Conservation (phyloP, 306 rosid species). For the Hippophae tibetana region DNA sequence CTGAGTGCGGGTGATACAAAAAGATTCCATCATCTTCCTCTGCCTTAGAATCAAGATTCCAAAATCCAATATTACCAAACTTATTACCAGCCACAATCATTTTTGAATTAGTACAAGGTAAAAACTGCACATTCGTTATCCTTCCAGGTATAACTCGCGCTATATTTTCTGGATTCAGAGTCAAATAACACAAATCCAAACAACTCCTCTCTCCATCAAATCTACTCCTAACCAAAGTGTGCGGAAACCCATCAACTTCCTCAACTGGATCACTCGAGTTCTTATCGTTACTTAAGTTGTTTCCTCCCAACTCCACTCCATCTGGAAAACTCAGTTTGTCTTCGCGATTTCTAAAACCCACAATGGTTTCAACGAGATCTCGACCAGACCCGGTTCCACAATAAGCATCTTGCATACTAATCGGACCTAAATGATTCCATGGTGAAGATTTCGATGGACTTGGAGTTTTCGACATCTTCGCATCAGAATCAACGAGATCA, state of each 20-base stretch:
- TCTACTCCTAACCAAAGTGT: conserved; percentile 5
- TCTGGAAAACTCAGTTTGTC: not conserved
- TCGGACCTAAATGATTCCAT: conserved; percentile 29
- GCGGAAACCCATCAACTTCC: not conserved
- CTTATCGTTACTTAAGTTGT: too few species aligned
- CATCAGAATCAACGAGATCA: conserved; percentile 12
- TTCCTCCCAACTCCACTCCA: conserved; percentile 3
- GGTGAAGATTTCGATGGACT: conserved; percentile 3
- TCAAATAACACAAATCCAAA: conserved; percentile 34
- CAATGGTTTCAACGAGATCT: conserved; percentile 29
- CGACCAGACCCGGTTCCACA: conserved; percentile 28
- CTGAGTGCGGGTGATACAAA: conserved; percentile 54
- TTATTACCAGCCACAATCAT: conserved; percentile 57
- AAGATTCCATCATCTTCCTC: conserved; percentile 30
- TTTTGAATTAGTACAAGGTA: conserved; percentile 45
- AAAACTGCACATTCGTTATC: conserved; percentile 39
- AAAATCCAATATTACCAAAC: conserved; percentile 70
- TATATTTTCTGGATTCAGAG: conserved; percentile 48
- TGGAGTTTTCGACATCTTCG: conserved; percentile 8
- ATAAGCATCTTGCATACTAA: conserved; percentile 38
- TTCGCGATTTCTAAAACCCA: conserved; percentile 19
- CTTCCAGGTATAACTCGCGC: conserved; percentile 58
- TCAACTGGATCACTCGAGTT: not conserved
- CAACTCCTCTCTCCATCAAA: conserved; percentile 8
- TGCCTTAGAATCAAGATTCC: conserved; percentile 36